Evolutionary conservation across 257 asterid genomes (phyloP).

Genomic region (Perilla frutescens): DNA sequence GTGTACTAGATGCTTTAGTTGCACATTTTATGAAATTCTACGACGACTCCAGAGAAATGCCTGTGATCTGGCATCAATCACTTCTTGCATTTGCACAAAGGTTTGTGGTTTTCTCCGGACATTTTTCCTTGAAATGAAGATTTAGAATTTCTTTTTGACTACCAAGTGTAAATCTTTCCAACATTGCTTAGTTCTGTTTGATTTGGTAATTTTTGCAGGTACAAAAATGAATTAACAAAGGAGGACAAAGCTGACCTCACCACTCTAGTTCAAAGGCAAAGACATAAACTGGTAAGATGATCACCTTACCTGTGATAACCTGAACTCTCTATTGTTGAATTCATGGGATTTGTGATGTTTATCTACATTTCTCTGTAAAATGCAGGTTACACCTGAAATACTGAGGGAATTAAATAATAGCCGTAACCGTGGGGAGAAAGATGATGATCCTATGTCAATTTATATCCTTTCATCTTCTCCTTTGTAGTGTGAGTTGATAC

Average conservation of each 20-base stretch:
- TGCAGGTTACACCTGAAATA: constrained; percentile 95
- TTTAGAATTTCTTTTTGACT: not conserved
- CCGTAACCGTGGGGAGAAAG: constrained; percentile 95
- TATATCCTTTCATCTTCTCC: constrained; percentile 67
- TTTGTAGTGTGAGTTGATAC: not conserved
- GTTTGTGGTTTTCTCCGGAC: constrained; percentile 42
- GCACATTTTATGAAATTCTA: constrained; percentile 84
- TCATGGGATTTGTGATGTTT: not conserved
- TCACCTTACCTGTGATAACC: constrained; percentile 19
- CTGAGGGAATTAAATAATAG: constrained; percentile 84
- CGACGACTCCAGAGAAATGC: constrained; percentile 84
- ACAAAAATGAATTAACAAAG: constrained; percentile 80
- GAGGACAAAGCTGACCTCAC: constrained; percentile 76
- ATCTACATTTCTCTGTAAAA: constrained; percentile 21
- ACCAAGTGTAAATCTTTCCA: not conserved
- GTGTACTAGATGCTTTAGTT: constrained; percentile 92
- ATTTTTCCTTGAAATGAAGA: not conserved
- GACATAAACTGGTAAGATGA: constrained; percentile 76
- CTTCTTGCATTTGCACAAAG: constrained; percentile 96
- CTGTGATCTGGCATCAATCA: constrained; percentile 98
- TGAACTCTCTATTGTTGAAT: not conserved
- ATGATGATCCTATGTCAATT: constrained; percentile 67
- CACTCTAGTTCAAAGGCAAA: constrained; percentile 68
- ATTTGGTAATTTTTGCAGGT: constrained; percentile 50
- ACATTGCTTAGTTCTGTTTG: constrained; percentile 7